phyloP scores from a whole-genome alignment of 2,329 filamentous ascomycete species.

The Aspergillus sergii region DNA sequence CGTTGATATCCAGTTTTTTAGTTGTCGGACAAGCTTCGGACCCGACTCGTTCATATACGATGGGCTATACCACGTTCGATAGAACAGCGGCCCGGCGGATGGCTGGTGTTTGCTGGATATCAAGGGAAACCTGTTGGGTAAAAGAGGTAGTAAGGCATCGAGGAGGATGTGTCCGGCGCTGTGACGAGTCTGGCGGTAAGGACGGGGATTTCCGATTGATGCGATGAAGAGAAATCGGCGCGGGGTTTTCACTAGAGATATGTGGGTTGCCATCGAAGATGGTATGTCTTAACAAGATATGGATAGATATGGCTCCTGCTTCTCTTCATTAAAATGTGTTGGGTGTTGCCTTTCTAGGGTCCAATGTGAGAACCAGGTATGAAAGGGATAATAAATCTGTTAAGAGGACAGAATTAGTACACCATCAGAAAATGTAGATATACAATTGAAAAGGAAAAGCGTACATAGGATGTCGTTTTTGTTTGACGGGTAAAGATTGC shows the following conservation, averaged over 20 bases:
- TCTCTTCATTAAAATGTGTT: neutral
- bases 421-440: too few relatives aligned
- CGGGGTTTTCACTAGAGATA: slow-evolving; percentile 19
- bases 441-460: too few relatives aligned
- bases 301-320: slow-evolving; percentile 33
- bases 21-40: slow-evolving; percentile 66
- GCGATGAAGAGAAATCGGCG: slow-evolving; percentile 67
- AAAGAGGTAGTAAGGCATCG: slow-evolving; percentile 57
- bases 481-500: too few relatives aligned
- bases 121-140: slow-evolving; percentile 50
- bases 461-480: too few relatives aligned
- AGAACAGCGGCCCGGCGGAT: slow-evolving; percentile 55
- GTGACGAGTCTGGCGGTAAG: slow-evolving; percentile 77
- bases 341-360: neutral
- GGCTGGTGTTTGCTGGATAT: slow-evolving; percentile 47
- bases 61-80: slow-evolving; percentile 66
- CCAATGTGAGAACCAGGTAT: neutral
- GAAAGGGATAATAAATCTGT: neutral
- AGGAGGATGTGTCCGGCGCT: slow-evolving; percentile 83
- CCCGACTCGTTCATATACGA: slow-evolving; percentile 86
- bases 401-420: too few relatives aligned
- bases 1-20: slow-evolving; percentile 49
- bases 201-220: slow-evolving; percentile 81
- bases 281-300: neutral
- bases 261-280: neutral